Evolutionary conservation across 139 green algal species (phyloP).

Genomic region (Haematococcus sp.): DNA sequence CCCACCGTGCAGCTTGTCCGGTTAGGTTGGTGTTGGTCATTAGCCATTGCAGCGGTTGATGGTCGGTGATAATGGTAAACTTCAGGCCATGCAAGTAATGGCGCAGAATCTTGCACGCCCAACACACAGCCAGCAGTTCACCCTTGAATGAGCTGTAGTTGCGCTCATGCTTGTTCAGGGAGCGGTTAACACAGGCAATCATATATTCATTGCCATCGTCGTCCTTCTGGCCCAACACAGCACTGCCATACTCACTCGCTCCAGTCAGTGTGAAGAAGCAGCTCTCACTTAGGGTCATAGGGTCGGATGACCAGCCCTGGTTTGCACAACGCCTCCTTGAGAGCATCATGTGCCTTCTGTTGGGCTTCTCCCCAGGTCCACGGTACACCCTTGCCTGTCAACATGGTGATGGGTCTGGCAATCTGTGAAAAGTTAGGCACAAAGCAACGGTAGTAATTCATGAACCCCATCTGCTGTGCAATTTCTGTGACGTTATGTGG

Average conservation of each 20-base stretch:
- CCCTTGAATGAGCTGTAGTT: constrained; percentile 21
- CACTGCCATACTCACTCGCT: constrained; percentile 16
- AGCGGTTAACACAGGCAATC: constrained; percentile 26
- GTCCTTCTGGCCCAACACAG: constrained; percentile 37
- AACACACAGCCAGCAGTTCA: constrained; percentile 34
- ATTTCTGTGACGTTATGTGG: constrained; percentile 28
- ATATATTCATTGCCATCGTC: constrained; percentile 28
- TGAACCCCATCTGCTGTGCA: constrained; percentile 29
- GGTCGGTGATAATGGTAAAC: constrained; percentile 35
- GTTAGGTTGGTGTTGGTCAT: constrained; percentile 12
- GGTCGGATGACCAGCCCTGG: constrained; percentile 9
- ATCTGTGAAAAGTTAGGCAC: constrained; percentile 30
- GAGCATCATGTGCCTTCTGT: background rate
- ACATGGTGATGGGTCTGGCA: constrained; percentile 17
- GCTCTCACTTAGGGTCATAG: background rate
- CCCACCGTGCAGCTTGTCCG: constrained; percentile 30
- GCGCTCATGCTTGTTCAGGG: constrained; percentile 22
- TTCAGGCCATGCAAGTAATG: no score
- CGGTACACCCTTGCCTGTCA: constrained; percentile 21
- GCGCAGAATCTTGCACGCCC: no score
- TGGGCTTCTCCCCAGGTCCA: constrained; percentile 25
- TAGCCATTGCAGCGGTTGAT: constrained; percentile 31
- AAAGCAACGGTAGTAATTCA: constrained; percentile 49
- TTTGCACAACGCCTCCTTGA: constrained; percentile 1
- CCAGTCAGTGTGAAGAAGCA: constrained; percentile 19